Conservation (phyloP, 768 basidiomycete species). For the Pleurotus djamor region DNA sequence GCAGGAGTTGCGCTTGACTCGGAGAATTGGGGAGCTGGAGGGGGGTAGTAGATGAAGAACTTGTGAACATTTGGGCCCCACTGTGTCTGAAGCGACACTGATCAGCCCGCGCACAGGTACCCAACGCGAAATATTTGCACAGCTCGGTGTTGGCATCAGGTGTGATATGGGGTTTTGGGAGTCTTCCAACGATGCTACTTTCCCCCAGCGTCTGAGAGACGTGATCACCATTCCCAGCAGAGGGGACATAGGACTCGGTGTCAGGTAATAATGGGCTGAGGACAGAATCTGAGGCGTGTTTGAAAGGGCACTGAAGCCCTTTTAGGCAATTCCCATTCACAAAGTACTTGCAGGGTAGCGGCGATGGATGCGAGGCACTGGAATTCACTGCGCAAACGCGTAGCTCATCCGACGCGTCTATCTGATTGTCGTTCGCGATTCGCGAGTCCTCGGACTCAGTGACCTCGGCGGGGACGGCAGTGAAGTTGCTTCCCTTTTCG, state of each 20-base stretch:
- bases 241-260: not conserved
- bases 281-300: not conserved
- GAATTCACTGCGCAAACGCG: no score
- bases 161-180: slow-evolving; percentile 16
- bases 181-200: not conserved
- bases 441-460: not conserved
- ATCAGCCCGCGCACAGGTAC: slow-evolving; percentile 26
- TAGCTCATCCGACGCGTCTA: no score
- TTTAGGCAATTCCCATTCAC: not conserved
- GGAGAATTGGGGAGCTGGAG: slow-evolving; percentile 5
- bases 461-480: not conserved
- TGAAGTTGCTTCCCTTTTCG: no score
- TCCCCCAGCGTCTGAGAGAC: not conserved
- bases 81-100: slow-evolving; percentile 35
- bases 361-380: not conserved
- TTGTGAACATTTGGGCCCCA: slow-evolving; percentile 18
- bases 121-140: slow-evolving; percentile 38
- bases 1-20: not conserved
- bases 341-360: slow-evolving; percentile 1
- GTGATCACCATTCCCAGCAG: not conserved
- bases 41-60: slow-evolving; percentile 25
- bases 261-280: not conserved
- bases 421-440: no score
- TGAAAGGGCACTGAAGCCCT: not conserved
- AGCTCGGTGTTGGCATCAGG: slow-evolving; percentile 27